Base-by-base conservation (phyloP, 345 rosid genomes). In the Brassica carinata region DNA sequence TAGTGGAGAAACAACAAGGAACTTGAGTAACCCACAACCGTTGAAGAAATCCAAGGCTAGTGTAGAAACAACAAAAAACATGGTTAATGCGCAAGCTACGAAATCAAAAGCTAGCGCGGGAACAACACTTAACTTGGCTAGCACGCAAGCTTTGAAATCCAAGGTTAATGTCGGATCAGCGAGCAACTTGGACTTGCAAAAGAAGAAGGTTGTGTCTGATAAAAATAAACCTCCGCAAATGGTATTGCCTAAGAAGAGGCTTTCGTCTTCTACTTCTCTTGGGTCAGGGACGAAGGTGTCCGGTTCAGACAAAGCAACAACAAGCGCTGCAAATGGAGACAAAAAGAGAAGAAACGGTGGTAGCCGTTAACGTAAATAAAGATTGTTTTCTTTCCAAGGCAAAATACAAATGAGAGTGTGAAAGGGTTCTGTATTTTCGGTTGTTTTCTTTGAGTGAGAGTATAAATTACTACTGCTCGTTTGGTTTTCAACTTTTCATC, bases 241-340 rank as follows among this genome's bases (percentile, higher is more conserved):
- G 31, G 77, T 81, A 18, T 58, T 75, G 80, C 76, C 80, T 14
- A 81, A 81, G 73, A 81, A 81, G 77, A 71, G 83, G 15, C 83
- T 64, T 51, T 70, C 76, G 13, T 69, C 76, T 27, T 80, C 83
- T 40, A 58, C 80, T 17, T 81, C 83, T 9, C 45, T 51, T 26
- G 79, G 71, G 59, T 34, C 29, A 69, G 27, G 71, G 14, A 81
- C 67, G 55, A 70, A 14, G 61, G 26, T 76, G 69, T 53, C 40
- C 5, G 83, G 40, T 55, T 31, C 30, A 4, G 63, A 76, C 64
- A 81, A 76, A 38, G 69, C 72, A 64, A 53, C 75, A 55, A 70
- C 14, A 13, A 67, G 38, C 64, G 70, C 19, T 48, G 34, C 71
- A 69, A 74, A 48, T 63, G 71, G 80, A 75, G 83, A 81, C 43